phyloP scores from a whole-genome alignment of 163 green algal genomes.

The Volvox carteri region DNA sequence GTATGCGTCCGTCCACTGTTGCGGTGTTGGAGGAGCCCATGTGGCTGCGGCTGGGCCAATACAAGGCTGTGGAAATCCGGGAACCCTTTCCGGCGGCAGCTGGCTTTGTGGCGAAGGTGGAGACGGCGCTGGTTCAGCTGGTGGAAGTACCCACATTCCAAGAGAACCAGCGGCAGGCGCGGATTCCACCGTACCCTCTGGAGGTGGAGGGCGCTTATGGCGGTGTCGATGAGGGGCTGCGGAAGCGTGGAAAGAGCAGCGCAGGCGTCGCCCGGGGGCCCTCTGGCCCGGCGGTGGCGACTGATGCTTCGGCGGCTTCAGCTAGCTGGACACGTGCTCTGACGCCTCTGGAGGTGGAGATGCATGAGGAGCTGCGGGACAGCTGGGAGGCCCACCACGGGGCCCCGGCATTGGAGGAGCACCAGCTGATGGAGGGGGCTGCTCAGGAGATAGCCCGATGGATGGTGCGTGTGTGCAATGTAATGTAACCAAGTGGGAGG shows the following conservation, averaged over 20 bases:
- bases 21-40: neutral
- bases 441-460: neutral
- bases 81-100: constrained; percentile 45
- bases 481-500: too few relatives aligned
- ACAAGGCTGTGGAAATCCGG: neutral
- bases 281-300: too few relatives aligned
- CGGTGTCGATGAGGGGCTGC: too few relatives aligned
- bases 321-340: too few relatives aligned
- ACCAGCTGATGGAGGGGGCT: neutral
- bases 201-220: too few relatives aligned
- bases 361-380: constrained; percentile 68
- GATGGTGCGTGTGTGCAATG: too few relatives aligned
- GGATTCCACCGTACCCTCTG: constrained; percentile 43
- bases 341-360: constrained; percentile 56
- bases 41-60: neutral
- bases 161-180: neutral
- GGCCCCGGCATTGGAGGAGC: neutral
- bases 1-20: neutral
- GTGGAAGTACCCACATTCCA: too few relatives aligned
- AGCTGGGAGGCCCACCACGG: constrained; percentile 71
- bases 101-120: neutral
- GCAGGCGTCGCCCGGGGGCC: too few relatives aligned
- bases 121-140: constrained; percentile 46
- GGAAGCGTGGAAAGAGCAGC: too few relatives aligned
- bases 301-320: too few relatives aligned